Percentiles rank a stretch among this genome's conserved stretches.
phyloP scores from a whole-genome alignment of 108 stramenopile species.

The Skeletonema costatum region DNA sequence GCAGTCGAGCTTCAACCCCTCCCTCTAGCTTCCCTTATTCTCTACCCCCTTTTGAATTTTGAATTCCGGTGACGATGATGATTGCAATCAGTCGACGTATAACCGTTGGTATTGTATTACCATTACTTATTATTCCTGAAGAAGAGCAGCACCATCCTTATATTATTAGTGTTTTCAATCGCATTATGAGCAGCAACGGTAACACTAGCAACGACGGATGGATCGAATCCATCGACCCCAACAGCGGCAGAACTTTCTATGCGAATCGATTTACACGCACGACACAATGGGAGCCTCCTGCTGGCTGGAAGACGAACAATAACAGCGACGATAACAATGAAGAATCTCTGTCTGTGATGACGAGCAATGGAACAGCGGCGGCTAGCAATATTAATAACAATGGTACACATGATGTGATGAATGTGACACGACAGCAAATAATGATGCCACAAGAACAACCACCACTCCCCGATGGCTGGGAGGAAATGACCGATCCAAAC shows the following conservation, averaged over 20 bases:
- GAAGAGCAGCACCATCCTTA: too few relatives aligned
- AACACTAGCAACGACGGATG: constrained; percentile 37
- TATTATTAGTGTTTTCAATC: too few relatives aligned
- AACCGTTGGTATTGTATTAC: too few relatives aligned
- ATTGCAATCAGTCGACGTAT: too few relatives aligned
- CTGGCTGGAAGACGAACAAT: constrained; percentile 53
- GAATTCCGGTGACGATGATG: too few relatives aligned
- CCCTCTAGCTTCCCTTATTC: too few relatives aligned
- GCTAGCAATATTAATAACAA: constrained; percentile 4
- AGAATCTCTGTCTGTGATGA: not conserved
- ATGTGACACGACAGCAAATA: constrained; percentile 9
- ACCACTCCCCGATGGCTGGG: constrained; percentile 82
- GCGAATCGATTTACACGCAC: constrained; percentile 76
- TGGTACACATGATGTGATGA: not conserved
- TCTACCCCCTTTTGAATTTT: too few relatives aligned
- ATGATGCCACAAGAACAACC: not conserved
- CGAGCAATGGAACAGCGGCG: not conserved
- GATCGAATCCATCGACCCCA: constrained; percentile 73
- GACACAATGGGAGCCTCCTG: constrained; percentile 82
- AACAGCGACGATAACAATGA: constrained; percentile 8
- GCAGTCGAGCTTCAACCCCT: too few relatives aligned
- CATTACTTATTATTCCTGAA: too few relatives aligned
- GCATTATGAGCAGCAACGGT: not conserved
- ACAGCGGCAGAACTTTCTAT: constrained; percentile 68
- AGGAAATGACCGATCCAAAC: constrained; percentile 73